phyloP scores from a whole-genome alignment of 108 stramenopile species.

The Chaetoceros tenuissimus region DNA sequence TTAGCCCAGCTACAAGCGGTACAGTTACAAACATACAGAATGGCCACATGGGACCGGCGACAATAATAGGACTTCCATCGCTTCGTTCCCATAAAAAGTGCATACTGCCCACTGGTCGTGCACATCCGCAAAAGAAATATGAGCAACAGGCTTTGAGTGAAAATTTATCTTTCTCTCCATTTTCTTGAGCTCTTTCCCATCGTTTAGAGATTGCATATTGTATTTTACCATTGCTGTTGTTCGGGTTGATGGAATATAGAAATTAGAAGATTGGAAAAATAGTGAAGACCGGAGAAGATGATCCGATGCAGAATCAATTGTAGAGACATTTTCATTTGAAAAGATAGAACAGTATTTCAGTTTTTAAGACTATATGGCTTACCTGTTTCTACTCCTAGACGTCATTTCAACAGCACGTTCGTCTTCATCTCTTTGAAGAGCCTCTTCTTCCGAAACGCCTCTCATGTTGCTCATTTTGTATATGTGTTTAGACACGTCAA shows the following conservation, averaged over 20 bases:
- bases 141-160: slow-evolving; percentile 46
- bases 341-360: too few species aligned
- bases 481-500: too few species aligned
- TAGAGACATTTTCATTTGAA: too few species aligned
- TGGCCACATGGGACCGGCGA: slow-evolving; percentile 88
- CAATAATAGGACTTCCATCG: slow-evolving; percentile 77
- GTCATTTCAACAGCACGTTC: too few species aligned
- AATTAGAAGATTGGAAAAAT: too few species aligned
- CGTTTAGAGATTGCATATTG: slow-evolving; percentile 70
- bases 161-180: slow-evolving; percentile 25
- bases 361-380: too few species aligned
- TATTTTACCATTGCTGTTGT: neutral
- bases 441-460: too few species aligned
- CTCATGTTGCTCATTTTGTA: too few species aligned
- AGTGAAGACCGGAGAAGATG: too few species aligned
- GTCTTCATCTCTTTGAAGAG: too few species aligned
- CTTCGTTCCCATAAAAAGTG: slow-evolving; percentile 57
- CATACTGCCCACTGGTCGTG: slow-evolving; percentile 76
- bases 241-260: neutral
- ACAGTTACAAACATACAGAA: slow-evolving; percentile 82
- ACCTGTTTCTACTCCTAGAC: too few species aligned
- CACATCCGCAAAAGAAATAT: slow-evolving; percentile 79
- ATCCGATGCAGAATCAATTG: too few species aligned
- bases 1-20: slow-evolving; percentile 60
- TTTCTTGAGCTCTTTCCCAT: slow-evolving; percentile 67